Conservation (phyloP, 2,329 filamentous ascomycete species). For the Daldinia eschscholtzii region DNA sequence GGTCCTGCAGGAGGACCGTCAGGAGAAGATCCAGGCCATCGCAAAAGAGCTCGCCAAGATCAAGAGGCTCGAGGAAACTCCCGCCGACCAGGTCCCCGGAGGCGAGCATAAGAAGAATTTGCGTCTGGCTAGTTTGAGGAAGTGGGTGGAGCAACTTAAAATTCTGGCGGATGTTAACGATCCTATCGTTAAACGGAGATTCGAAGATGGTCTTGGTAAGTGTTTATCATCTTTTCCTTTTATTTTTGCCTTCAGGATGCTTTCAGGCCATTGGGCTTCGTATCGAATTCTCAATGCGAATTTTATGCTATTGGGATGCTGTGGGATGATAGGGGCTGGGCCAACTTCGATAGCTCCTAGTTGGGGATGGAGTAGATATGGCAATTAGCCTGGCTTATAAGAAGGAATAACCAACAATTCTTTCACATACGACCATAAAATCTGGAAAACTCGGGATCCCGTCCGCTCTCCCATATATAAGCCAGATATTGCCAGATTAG, state of each 20-base stretch:
- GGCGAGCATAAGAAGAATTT: constrained; percentile 75
- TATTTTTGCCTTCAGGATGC: background rate
- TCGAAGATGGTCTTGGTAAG: constrained; percentile 90
- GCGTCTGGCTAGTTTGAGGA: constrained; percentile 76
- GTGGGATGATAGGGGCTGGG: constrained; percentile 6
- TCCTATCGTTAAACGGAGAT: constrained; percentile 90
- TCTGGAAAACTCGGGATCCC: constrained; percentile 42
- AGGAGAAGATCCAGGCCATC: constrained; percentile 83
- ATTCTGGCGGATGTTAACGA: constrained; percentile 95
- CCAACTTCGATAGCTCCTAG: background rate
- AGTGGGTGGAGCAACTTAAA: constrained; percentile 82
- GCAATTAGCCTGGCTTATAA: constrained; percentile 22
- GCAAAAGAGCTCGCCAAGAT: constrained; percentile 76
- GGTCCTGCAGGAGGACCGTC: constrained; percentile 81
- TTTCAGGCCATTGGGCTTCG: background rate
- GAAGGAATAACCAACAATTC: background rate
- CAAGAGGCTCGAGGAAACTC: constrained; percentile 71
- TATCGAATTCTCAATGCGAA: background rate
- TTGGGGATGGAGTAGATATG: constrained; percentile 13
- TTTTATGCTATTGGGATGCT: background rate
- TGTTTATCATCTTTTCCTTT: constrained; percentile 30
- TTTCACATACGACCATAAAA: constrained; percentile 41
- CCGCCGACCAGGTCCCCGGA: constrained; percentile 68
- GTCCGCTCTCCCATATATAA: constrained; percentile 42
- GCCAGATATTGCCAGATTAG: constrained; percentile 32